A percentile compares a stretch with the other conserved stretches of the same genome.
phyloP scores from a whole-genome alignment of 208 protist species.

The Trypanosoma brucei region DNA sequence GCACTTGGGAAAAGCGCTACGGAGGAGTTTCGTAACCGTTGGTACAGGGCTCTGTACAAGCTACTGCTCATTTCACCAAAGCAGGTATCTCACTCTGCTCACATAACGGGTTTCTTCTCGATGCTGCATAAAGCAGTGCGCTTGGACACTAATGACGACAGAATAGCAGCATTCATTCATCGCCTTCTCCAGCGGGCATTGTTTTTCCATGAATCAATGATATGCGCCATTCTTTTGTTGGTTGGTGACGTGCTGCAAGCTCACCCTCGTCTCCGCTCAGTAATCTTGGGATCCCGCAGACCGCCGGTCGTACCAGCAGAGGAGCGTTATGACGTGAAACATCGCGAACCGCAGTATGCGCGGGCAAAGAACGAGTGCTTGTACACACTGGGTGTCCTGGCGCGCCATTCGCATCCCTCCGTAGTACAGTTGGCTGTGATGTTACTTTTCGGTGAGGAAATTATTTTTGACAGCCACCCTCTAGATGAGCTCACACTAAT shows the following conservation, averaged over 20 bases:
- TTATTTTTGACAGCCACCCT: conserved; percentile 85
- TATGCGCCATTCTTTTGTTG: conserved; percentile 85
- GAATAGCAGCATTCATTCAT: conserved; percentile 87
- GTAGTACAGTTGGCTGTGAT: conserved; percentile 85
- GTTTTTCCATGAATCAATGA: conserved; percentile 81
- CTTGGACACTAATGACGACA: conserved; percentile 74
- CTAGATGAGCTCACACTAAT: conserved; percentile 86
- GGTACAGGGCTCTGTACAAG: conserved; percentile 89
- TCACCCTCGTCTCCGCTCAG: conserved; percentile 42
- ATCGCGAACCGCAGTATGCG: conserved; percentile 84
- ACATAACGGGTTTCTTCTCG: conserved; percentile 88
- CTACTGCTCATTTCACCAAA: conserved; percentile 85
- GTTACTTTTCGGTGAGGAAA: conserved; percentile 81
- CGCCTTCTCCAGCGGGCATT: conserved; percentile 84
- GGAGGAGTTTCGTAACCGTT: conserved; percentile 72
- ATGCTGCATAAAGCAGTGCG: conserved; percentile 87
- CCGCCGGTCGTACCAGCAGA: not conserved
- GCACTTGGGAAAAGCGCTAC: conserved; percentile 62
- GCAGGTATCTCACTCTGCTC: conserved; percentile 80
- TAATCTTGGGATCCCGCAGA: conserved; percentile 31
- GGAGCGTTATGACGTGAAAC: conserved; percentile 72
- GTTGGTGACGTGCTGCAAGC: conserved; percentile 80
- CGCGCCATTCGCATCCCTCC: conserved; percentile 84
- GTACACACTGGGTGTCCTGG: conserved; percentile 78
- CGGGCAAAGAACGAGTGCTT: conserved; percentile 62